Conservation (phyloP, 495 filamentous ascomycete genomes). For the Pseudoneurospora amorphoporcata region DNA sequence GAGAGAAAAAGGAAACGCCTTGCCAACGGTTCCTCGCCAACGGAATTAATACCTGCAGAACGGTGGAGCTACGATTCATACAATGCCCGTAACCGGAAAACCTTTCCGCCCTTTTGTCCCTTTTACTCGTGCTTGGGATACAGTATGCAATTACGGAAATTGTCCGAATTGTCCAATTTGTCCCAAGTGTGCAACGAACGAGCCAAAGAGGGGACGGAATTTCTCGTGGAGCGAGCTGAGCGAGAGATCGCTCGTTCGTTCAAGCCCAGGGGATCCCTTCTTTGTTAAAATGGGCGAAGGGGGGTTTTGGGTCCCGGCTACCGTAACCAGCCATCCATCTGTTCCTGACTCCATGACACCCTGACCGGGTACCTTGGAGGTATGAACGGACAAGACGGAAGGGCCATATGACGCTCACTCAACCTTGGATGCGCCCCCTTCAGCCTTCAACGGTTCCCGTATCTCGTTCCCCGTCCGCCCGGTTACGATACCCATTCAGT, state of each 20-base stretch:
- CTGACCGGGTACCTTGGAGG: neutral
- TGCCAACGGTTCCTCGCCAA: neutral
- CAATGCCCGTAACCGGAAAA: neutral
- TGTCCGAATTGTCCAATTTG: neutral
- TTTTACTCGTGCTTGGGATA: neutral
- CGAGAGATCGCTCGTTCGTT: too few relatives aligned
- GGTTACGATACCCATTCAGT: neutral
- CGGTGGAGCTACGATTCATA: neutral
- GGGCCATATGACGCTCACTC: neutral
- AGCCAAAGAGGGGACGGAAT: too few relatives aligned
- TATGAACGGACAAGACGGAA: neutral
- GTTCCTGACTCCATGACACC: neutral
- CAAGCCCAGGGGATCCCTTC: neutral
- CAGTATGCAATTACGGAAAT: neutral
- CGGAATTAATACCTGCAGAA: neutral
- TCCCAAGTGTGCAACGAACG: neutral
- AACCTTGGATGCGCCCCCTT: neutral
- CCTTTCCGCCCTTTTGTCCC: neutral
- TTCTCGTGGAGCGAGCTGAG: too few relatives aligned
- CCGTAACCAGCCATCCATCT: neutral
- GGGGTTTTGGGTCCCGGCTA: neutral
- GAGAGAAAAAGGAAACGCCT: neutral
- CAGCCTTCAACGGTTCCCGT: neutral
- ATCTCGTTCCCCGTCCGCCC: neutral
- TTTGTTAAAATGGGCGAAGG: neutral